Base-by-base conservation (phyloP, 345 rosid genomes). In the Leavenworthia alabamica region DNA sequence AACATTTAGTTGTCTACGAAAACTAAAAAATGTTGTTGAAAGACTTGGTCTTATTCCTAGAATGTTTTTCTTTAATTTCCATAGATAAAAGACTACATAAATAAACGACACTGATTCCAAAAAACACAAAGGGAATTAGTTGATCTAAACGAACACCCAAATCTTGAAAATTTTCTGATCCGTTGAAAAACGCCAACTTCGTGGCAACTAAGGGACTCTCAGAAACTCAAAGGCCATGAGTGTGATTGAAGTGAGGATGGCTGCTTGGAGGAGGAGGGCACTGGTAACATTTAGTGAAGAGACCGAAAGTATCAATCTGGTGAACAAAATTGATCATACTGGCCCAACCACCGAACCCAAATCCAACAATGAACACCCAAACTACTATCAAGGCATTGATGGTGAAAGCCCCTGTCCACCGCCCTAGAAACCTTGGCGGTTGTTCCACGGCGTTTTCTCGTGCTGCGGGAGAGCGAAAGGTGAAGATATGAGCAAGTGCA, bases 341-440 rank as follows among this genome's bases (percentile, higher is more conserved):
- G 0, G 97, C 97, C 99, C 99, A 89, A 4, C 99, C 99, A 49
- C 99, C 97, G 7, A 93, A 93, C 55, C 97, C 99, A 16, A 93
- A 93, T 46, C 99, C 99, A 8, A 93, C 91, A 19, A 93, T 73
- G 0, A 85, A 67, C 5, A 93, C 99, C 99, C 99, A 93, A 26
- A 86, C 94, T 4, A 89, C 94, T n/a, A 93, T 71, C 16, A 87
- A 83, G 2, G 79, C 70, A 59, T 93, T 93, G 41, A 89, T 81
- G 48, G 89, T 75, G 80, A 65, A 93, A 0, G 97, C 47, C 51
- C 99, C 99, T 0, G 80, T 82, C 99, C 99, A 93, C 73, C 85
- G 51, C 2, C 96, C 99, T 7, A 85, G 52, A 14, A 63, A 85
- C 75, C 64, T 87, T 0, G 97, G 84, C 1, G 99, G 99, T 62